Percentiles rank a stretch among this genome's conserved stretches.
Evolutionary conservation across 2,329 filamentous ascomycete species (phyloP).

Genomic region (Penicillium sp.): DNA sequence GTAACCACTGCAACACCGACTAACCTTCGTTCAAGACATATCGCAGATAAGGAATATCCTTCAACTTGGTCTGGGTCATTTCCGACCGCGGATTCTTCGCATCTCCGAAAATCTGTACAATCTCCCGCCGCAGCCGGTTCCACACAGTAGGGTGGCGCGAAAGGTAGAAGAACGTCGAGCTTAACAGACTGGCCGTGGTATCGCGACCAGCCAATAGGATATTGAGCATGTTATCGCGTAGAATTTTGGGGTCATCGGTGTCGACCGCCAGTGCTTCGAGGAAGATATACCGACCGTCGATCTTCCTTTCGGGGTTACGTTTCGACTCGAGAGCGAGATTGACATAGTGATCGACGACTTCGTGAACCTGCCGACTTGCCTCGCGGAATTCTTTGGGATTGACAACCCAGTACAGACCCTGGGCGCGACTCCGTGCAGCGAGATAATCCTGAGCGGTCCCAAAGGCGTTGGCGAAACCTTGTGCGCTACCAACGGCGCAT

Average conservation of each 20-base stretch:
- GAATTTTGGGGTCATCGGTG: constrained; percentile 45
- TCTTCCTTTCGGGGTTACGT: constrained; percentile 31
- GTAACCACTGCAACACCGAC: background rate
- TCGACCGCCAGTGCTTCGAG: constrained; percentile 48
- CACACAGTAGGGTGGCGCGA: constrained; percentile 40
- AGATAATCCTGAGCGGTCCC: constrained; percentile 35
- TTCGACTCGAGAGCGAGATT: constrained; percentile 41
- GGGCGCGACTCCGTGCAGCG: constrained; percentile 28
- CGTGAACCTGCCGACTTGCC: constrained; percentile 42
- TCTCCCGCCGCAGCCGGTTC: constrained; percentile 34
- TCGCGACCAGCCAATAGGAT: constrained; percentile 54
- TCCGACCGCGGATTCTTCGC: constrained; percentile 32
- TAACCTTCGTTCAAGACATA: constrained; percentile 40
- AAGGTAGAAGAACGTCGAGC: constrained; percentile 49
- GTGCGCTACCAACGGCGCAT: constrained; percentile 31
- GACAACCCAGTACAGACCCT: constrained; percentile 38
- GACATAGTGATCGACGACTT: constrained; percentile 52
- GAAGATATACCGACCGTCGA: constrained; percentile 48
- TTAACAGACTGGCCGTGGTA: constrained; percentile 49
- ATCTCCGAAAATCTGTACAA: constrained; percentile 44
- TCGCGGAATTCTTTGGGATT: constrained; percentile 41
- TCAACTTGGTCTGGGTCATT: constrained; percentile 46
- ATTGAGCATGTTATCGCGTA: constrained; percentile 51
- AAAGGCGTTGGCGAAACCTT: constrained; percentile 39
- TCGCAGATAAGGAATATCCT: constrained; percentile 40